Evolutionary conservation across 2,329 filamentous ascomycete species (phyloP), one percentile per base, ranked within the genome.

Genomic region (Apiospora marii): DNA sequence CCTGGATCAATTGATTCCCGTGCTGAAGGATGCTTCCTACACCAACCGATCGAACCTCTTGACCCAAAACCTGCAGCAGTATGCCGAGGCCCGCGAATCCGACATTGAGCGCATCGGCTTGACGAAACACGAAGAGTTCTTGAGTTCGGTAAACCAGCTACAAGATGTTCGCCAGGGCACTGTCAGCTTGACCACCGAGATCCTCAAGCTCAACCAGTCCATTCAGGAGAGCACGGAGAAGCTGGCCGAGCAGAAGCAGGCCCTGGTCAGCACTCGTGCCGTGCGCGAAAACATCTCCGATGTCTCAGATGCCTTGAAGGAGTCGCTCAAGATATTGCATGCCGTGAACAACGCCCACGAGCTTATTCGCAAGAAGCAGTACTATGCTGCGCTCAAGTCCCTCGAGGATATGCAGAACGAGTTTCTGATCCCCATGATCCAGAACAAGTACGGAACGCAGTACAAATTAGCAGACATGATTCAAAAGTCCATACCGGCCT

Each of bases 201-300:
- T 99, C 73, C 86, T 99, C 74, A 91, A 94, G 77, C 88, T 99
- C 72, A 98, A 98, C 79, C 93, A 97, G 81, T 97, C 95, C 10
- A 98, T 99, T 71, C 96, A 98, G 83, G 89, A 92, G 67, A 98
- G 95, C 80, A 98, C 96, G 0, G 95, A 98, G 85, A 95, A 95
- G 81, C 87, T 99, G 48, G 96, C 96, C 0, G 93, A 94, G 79
- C 96, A 98, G 83, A 99, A 99, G 84, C 95, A 95, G 82, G 93
- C 93, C 1, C 86, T 99, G 44, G 96, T 99, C 37, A 95, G 98
- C 79, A 98, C 95, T 5, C 92, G 95, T 69, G 92, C 93, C 41
- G 93, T 98, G 67, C 92, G 96, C 14, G 95, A 98, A 81, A 99
- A 99, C 78, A 97, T 99, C 73, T 94, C 97, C 75, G 96, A 99